Evolutionary conservation across 108 stramenopile species (phyloP), one percentile per base, ranked within the genome.

Genomic region (Nitzschia sp.): DNA sequence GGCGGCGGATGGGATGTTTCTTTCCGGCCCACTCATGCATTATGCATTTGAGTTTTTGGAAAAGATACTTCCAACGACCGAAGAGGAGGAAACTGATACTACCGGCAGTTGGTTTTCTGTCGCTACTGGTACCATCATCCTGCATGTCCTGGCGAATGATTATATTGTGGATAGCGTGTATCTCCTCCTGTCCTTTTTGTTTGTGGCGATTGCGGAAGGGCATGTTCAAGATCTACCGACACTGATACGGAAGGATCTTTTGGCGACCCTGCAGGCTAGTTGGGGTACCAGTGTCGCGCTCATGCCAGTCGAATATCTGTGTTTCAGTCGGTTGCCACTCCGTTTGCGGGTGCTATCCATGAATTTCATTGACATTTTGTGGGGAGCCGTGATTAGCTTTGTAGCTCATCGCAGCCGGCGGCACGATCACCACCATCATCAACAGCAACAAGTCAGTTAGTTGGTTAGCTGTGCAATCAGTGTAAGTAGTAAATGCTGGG

Each of bases 11-110:
- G 86, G 80, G 4, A 45, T 92, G 11, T 54, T 92, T 0, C 16
- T 89, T 17, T 85, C 87, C 1, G 78, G 83, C 26, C 91, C 91
- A 9, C 62, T 89, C n/a, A 78, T 89, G 80, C 91, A 92, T 55
- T 78, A 80, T 16, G 76, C 75, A 0, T 92, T 85, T 60, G 83
- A 83, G 52, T 38, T 80, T 0, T 83, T 92, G 63, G 91, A 92
- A 56, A 52, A 68, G 15, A 56, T 80, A 23, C 33, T 87, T 26
- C 91, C 91, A 9, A 72, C 81, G 17, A 25, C 57, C 27, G 33
- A 38, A n/a, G 59, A 45, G 1, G 23, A 28, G 11, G n/a, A n/a
- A n/a, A n/a, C n/a, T n/a, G n/a, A n/a, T n/a, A n/a, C n/a, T n/a
- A n/a, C n/a, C n/a, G n/a, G n/a, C n/a, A 73, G 76, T 9, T 36